These are phyloP conservation scores for Fusarium pseudocircinatum DNA, from an alignment of 2,329 filamentous ascomycete species.

Conservation along the genomic window DNA sequence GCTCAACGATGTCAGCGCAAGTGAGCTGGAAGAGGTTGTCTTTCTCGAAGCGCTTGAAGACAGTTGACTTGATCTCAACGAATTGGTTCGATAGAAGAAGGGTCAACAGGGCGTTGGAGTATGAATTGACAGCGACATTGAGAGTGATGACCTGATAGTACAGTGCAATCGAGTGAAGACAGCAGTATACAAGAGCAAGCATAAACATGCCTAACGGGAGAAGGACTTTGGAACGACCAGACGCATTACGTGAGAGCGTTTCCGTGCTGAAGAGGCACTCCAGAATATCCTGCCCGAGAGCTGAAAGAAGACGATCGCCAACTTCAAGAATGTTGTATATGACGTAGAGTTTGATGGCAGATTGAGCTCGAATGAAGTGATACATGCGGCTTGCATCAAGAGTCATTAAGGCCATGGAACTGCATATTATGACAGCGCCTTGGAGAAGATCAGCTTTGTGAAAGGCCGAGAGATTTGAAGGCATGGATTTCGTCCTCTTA, in stretches of 20 bases:
- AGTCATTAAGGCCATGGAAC: constrained; percentile 84
- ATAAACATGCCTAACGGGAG: constrained; percentile 92
- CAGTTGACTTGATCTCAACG: constrained; percentile 97
- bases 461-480: constrained; percentile 84
- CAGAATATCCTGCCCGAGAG: constrained; percentile 93
- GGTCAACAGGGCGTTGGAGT: constrained; percentile 93
- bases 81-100: constrained; percentile 97
- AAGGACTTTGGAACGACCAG: constrained; percentile 90
- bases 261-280: constrained; percentile 96
- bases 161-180: constrained; percentile 84
- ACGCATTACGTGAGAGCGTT: constrained; percentile 85
- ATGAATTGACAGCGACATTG: constrained; percentile 98
- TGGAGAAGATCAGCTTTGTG: constrained; percentile 97
- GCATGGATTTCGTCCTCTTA: constrained; percentile 81
- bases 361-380: constrained; percentile 94
- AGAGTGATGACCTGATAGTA: constrained; percentile 98
- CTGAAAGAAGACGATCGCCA: constrained; percentile 87
- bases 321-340: constrained; percentile 98
- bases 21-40: constrained; percentile 97
- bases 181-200: constrained; percentile 86
- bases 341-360: constrained; percentile 97
- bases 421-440: constrained; percentile 86
- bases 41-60: constrained; percentile 99
- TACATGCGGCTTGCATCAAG: constrained; percentile 98
- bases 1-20: constrained; percentile 95